These are phyloP conservation scores for Diplodia mutila DNA, from an alignment of 2,329 filamentous ascomycete species.

Conservation along the genomic window DNA sequence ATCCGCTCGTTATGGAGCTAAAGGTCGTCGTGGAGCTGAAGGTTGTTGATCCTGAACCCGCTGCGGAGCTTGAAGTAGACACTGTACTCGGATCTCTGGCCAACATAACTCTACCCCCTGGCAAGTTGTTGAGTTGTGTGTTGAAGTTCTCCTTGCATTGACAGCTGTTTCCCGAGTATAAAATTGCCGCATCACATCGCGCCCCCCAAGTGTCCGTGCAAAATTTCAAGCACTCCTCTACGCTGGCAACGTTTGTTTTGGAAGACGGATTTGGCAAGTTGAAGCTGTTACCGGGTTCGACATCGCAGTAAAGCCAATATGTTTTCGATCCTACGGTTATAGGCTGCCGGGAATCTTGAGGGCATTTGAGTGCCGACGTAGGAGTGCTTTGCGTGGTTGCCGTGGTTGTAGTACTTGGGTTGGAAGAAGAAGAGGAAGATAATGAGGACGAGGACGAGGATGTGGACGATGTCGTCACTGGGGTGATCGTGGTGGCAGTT, in stretches of 20 bases:
- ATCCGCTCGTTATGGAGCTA: no score
- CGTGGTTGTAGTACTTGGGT: neutral
- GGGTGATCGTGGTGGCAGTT: no score
- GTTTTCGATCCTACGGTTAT: neutral
- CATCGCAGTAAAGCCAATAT: neutral
- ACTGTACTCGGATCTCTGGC: neutral
- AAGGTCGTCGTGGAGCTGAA: no score
- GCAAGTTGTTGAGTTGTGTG: neutral
- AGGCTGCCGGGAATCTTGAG: neutral
- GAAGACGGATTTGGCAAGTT: neutral
- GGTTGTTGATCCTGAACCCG: no score
- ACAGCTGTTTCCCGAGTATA: neutral
- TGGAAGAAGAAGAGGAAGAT: no score
- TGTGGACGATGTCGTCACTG: no score
- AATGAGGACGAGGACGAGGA: no score
- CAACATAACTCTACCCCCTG: neutral
- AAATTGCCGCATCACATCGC: neutral
- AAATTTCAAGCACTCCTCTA: neutral
- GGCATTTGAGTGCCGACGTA: neutral
- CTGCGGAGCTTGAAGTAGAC: neutral
- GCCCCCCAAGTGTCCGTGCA: neutral
- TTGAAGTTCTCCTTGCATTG: slow-evolving; percentile 2
- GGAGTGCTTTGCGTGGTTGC: neutral
- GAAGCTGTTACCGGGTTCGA: neutral
- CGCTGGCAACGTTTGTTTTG: neutral